Evolutionary conservation across 176 grass and related monocot species (phyloP).

Genomic region (Phoenix roebelenii): DNA sequence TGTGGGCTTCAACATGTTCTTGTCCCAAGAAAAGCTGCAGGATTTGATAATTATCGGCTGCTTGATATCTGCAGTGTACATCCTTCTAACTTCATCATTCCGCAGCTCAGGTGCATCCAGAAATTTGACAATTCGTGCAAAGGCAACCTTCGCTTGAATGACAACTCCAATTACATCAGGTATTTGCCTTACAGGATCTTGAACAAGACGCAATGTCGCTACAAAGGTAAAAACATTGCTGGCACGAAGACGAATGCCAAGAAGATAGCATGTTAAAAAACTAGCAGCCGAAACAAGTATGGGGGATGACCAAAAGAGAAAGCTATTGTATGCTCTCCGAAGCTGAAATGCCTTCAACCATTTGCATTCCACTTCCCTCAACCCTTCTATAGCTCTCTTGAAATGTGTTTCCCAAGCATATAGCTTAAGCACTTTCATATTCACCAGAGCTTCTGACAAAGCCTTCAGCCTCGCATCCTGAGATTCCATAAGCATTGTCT

Average conservation of each 20-base stretch:
- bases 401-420: constrained; percentile 96
- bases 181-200: constrained; percentile 70
- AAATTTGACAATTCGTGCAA: constrained; percentile 59
- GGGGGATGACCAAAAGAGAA: constrained; percentile 87
- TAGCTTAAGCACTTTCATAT: constrained; percentile 81
- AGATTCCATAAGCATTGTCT: constrained; percentile 74
- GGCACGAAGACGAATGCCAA: constrained; percentile 60
- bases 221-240: constrained; percentile 88
- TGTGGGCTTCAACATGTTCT: constrained; percentile 38
- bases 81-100: constrained; percentile 30
- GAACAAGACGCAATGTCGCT: constrained; percentile 71
- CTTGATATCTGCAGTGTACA: constrained; percentile 9
- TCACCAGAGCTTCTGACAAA: constrained; percentile 66
- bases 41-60: constrained; percentile 40
- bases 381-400: constrained; percentile 61
- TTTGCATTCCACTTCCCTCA: constrained; percentile 61
- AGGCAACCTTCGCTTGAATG: constrained; percentile 90
- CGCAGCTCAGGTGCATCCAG: constrained; percentile 66
- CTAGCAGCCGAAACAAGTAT: constrained; percentile 81
- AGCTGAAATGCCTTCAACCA: constrained; percentile 81
- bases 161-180: constrained; percentile 72
- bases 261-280: constrained; percentile 69
- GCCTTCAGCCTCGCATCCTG: constrained; percentile 85
- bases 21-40: constrained; percentile 82
- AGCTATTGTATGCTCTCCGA: constrained; percentile 69